Base-by-base conservation (phyloP, 1,284 basidiomycete genomes). In the Hypsizygus ulmarius region DNA sequence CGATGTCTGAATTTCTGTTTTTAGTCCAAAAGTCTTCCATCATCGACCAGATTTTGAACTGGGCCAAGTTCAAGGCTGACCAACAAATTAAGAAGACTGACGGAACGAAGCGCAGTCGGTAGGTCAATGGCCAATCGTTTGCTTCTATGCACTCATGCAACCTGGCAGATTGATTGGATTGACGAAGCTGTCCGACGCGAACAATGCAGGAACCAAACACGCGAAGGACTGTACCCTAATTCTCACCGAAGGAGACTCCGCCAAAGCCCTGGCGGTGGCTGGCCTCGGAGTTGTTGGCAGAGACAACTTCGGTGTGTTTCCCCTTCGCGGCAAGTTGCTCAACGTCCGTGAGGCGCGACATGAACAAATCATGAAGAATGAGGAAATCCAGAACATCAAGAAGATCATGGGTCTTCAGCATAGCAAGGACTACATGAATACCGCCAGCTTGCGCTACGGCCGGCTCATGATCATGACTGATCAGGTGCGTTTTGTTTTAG, bases 401-500 rank as follows among this genome's bases (percentile, higher is more conserved):
- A 92, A 97, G 74, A 99, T 99, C 59, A 81, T 99, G 73, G 97
- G 97, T 15, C 71, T 99, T 50, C 93, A 97, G 67, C 93, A 97
- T 64, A 90, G 90, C 61, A 94, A 94, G 68, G 86, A 88, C 54
- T 99, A 99, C 67, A 74, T 72, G 18, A 81, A 79, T 45, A 71
- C 80, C 12, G 73, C 78, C 40, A 87, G 80, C 57, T 70, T 99
- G 63, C 85, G 97, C 18, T 99, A 99, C 62, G 97, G 97, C 1
- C 85, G 87, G 49, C 68, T 99, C 51, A 99, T 99, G 97, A 94
- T 99, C 63, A 99, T 99, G 97, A 95, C 97, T 10, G 97, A 99
- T 87, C 95, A 98, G 80, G 93, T 91, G 49, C 34, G 57, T 53
- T 47, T 38, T 35, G 39, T 32, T 25, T 6, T 34, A 8, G 16